Evolutionary conservation across 2,329 filamentous ascomycete genomes (phyloP).

Genomic region (Beauveria brongniartii): DNA sequence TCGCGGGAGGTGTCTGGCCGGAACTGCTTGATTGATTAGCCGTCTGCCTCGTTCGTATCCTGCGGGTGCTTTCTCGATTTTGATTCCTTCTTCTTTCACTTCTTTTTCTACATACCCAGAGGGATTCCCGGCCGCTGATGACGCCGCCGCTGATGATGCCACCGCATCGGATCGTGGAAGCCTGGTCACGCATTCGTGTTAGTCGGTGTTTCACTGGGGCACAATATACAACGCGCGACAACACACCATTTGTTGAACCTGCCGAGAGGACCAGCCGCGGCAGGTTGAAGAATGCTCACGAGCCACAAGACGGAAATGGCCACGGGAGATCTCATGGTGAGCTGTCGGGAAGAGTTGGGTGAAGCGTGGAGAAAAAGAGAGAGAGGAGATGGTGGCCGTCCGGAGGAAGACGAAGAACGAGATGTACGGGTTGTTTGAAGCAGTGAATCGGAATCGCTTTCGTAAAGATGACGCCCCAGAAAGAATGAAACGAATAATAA

Average conservation of each 20-base stretch:
- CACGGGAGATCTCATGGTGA: conserved; percentile 17
- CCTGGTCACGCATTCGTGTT: background rate
- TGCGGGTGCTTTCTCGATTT: background rate
- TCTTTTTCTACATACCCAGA: background rate
- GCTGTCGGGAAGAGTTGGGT: background rate
- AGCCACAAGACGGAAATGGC: conserved; percentile 19
- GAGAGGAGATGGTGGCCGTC: background rate
- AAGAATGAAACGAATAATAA: no score
- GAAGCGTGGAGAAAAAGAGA: background rate
- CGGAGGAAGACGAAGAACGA: no score
- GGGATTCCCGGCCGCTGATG: background rate
- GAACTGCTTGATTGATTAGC: conserved; percentile 12
- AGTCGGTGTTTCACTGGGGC: background rate
- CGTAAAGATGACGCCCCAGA: no score
- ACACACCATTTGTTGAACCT: conserved; percentile 23
- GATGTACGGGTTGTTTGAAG: background rate
- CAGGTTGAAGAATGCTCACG: conserved; percentile 21
- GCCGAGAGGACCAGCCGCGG: conserved; percentile 28
- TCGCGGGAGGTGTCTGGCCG: background rate
- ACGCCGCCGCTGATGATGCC: background rate
- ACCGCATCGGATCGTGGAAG: background rate
- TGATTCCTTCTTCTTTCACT: background rate
- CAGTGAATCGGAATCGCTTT: background rate
- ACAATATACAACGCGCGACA: background rate
- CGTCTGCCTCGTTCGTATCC: background rate